Evolutionary conservation across 192 early-diverging fungal species (phyloP), one percentile per base, ranked within the genome.

Genomic region (Dissophora ornata): DNA sequence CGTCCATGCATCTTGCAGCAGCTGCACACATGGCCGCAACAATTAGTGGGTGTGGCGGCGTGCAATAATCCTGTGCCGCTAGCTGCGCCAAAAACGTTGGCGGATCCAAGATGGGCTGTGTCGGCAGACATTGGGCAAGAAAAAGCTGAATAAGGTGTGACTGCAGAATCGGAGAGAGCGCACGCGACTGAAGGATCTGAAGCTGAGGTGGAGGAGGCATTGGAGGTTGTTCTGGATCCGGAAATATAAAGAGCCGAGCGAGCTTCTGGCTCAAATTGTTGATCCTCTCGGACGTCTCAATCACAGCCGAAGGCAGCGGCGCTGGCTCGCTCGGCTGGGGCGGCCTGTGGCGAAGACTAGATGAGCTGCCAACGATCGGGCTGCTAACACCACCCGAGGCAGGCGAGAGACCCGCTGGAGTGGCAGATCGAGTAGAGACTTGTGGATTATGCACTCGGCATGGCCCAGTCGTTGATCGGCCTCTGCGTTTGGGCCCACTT

Each of bases 281-380:
- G 38, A 77, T 77, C 67, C 67, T 77, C 53, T 77, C 73, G 28
- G 73, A 77, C 21, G 73, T 77, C 52, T 77, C 73, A 46, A 77
- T 77, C 18, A 77, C 73, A 44, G 73, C 54, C 22, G 73, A 57
- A 0, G 73, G 73, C 34, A 77, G 26, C 36, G 60, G 32, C 16
- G 46, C 50, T 11, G 58, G 64, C 33, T 77, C 73, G 53, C 33
- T 19, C 53, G 73, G 44, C 13, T 22, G 45, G 10, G 52, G 59
- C 19, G 73, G 73, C 9, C 64, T 57, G 58, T 77, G 73, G 9
- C 73, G 73, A 67, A 66, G 62, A 59, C 57, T 66, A 18, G 63
- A 34, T 26, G 41, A 53, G 50, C 50, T 75, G 26, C 69, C 54
- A 18, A 44, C 42, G 28, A 22, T 38, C 34, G 55, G 36, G 12